phyloP scores from a whole-genome alignment of 202 grass and related monocot genomes.

The Sporobolus alterniflorus region DNA sequence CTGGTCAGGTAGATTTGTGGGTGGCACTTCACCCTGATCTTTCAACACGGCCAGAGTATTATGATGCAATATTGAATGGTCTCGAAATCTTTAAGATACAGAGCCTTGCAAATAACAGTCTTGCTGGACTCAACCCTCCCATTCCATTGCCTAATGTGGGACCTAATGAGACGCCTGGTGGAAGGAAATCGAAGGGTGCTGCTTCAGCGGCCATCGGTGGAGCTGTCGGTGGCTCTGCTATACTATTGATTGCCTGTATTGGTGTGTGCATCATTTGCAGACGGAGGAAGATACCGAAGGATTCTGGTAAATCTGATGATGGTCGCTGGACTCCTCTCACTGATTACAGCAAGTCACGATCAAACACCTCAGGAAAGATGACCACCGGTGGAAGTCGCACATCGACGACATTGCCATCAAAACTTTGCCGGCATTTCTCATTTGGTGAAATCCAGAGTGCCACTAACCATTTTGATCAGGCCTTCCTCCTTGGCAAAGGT shows the following conservation, averaged over 20 bases:
- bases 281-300: neutral
- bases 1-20: conserved; percentile 52
- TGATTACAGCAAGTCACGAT: neutral
- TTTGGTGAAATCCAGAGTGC: neutral
- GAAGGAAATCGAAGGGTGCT: neutral
- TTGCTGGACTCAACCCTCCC: conserved; percentile 59
- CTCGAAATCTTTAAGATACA: conserved; percentile 66
- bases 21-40: conserved; percentile 65
- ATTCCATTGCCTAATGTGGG: neutral
- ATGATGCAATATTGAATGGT: conserved; percentile 72
- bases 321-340: neutral
- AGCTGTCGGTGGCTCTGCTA: neutral
- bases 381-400: neutral
- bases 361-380: neutral
- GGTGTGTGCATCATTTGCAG: neutral
- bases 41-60: conserved; percentile 29
- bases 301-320: neutral
- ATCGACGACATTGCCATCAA: neutral
- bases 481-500: neutral
- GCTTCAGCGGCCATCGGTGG: neutral
- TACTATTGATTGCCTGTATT: neutral
- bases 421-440: neutral
- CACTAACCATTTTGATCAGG: neutral
- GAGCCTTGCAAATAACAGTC: neutral
- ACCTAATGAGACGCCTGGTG: neutral